Evolutionary conservation across 2,329 filamentous ascomycete species (phyloP).

Genomic region (Microdochium paspali): DNA sequence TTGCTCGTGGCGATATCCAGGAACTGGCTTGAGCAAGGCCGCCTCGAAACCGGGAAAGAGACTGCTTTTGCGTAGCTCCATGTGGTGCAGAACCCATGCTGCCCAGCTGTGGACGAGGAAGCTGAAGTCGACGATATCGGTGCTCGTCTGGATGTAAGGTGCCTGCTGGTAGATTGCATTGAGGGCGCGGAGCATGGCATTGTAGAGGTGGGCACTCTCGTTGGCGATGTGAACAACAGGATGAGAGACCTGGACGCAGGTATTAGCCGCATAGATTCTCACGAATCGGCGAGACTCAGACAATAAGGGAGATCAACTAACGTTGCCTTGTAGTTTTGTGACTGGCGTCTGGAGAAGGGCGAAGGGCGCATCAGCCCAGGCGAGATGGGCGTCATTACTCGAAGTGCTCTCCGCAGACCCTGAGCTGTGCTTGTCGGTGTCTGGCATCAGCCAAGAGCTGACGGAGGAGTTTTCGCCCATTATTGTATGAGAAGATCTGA

Average conservation of each 20-base stretch:
- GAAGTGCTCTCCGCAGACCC: not conserved
- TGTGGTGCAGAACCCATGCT: constrained; percentile 20
- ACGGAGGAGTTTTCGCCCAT: not conserved
- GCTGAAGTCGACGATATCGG: constrained; percentile 20
- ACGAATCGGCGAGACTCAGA: not conserved
- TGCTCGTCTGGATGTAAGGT: constrained; percentile 18
- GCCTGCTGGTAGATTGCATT: constrained; percentile 26
- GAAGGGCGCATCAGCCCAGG: constrained; percentile 19
- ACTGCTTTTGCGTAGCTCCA: constrained; percentile 16
- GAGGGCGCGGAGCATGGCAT: constrained; percentile 24
- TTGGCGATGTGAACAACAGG: constrained; percentile 19
- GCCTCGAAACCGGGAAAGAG: constrained; percentile 20
- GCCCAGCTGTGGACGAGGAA: constrained; percentile 19
- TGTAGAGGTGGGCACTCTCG: constrained; percentile 23
- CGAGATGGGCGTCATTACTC: not conserved
- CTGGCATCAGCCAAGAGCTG: not conserved
- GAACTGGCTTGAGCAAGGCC: constrained; percentile 10
- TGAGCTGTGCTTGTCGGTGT: not conserved
- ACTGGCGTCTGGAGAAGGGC: constrained; percentile 16
- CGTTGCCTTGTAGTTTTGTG: constrained; percentile 7
- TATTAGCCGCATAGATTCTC: not conserved
- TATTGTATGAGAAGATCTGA: not conserved
- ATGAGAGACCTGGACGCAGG: constrained; percentile 11
- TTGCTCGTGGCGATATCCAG: constrained; percentile 2
- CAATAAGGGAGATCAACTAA: not conserved